These are phyloP conservation scores for Brassica rapa DNA, from an alignment of 345 rosid genomes.

Conservation along the genomic window DNA sequence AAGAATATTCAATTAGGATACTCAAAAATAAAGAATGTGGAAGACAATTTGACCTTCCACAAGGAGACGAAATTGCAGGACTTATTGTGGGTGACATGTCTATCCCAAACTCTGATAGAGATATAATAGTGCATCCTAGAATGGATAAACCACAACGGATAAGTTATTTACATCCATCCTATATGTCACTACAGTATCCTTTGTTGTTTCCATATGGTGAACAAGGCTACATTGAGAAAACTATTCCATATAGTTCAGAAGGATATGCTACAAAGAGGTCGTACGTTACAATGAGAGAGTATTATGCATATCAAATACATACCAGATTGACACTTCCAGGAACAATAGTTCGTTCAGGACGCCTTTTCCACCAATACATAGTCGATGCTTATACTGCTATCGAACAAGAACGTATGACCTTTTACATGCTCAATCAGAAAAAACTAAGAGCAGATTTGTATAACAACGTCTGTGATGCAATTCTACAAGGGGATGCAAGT, in stretches of 20 bases:
- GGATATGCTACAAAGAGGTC: not conserved
- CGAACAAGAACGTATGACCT: not conserved
- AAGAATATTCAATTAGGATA: conserved; percentile 8
- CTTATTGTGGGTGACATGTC: not conserved
- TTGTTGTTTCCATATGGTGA: not conserved
- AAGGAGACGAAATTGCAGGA: not conserved
- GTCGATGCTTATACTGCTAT: not conserved
- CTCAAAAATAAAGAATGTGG: not conserved
- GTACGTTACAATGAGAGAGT: not conserved
- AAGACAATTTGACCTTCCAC: not conserved
- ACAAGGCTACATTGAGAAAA: not conserved
- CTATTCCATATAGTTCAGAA: not conserved
- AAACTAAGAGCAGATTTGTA: not conserved
- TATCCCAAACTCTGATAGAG: not conserved
- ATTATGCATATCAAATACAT: not conserved
- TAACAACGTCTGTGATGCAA: not conserved
- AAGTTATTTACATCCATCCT: not conserved
- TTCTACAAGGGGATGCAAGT: not conserved
- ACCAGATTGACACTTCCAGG: not conserved
- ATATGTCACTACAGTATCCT: not conserved
- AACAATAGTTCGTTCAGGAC: not conserved
- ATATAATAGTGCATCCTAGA: not conserved
- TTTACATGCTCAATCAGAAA: not conserved
- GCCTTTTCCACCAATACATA: not conserved
- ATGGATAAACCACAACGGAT: not conserved